Evolutionary conservation across 2,329 filamentous ascomycete genomes (phyloP), one percentile per base, ranked within the genome.

Genomic region (Tolypocladium sp.): DNA sequence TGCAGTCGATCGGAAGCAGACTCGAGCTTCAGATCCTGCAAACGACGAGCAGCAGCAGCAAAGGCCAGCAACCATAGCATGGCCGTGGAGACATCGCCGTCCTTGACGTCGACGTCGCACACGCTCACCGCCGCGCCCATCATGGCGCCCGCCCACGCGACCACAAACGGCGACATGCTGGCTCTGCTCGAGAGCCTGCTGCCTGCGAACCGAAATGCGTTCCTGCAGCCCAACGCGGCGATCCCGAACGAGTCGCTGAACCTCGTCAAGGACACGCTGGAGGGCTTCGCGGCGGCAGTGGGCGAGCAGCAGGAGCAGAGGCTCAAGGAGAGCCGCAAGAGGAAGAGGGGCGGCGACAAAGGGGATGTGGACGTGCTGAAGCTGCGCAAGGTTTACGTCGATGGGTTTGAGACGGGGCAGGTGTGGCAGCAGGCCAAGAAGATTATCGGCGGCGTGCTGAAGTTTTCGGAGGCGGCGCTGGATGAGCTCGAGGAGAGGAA

Each of bases 401-500:
- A 96, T 59, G 94, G 93, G 0, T 96, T 97, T 66, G 90, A 89
- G 66, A 87, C 90, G 13, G 85, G 87, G 25, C 93, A 97, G 74
- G 87, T 99, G 51, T 99, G 93, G 90, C 91, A 97, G 73, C 94
- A 99, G 76, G 89, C 91, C 10, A 88, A 87, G 68, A 85, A 90
- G 66, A 91, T 97, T 25, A 86, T 97, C 59, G 82, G 73, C 15
- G 79, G 80, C 54, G 74, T 82, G 13, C 65, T 85, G 53, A 72
- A 76, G 49, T 79, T 82, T 63, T 79, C 81, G 0, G 73, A 78
- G 55, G 71, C 74, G 7, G 68, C 75, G 4, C 68, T 85, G 20
- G 71, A 76, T 56, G 80, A 81, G 63, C 68, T 86, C 38, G 76
- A 82, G 65, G 77, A 78, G 60, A 69, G 65, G 25, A 69, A 89